Base-by-base conservation (phyloP, 169 alveolate genomes). In the Plasmodium falciparum region DNA sequence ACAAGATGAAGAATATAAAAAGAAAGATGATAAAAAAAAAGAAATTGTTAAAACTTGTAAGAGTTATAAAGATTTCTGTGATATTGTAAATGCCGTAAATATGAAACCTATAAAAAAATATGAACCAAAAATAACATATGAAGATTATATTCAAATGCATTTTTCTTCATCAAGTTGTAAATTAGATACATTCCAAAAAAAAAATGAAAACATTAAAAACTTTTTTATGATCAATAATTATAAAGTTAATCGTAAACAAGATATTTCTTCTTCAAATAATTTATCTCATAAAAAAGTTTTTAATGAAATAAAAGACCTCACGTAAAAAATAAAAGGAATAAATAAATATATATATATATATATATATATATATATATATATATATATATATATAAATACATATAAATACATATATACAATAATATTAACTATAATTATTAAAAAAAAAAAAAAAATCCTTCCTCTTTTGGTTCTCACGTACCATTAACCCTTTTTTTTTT, bases 41-140 rank as follows among this genome's bases (percentile, higher is more conserved):
- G 91, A 83, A 56, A 83, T 83, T 3, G 91, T 83, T 4, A 83
- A 83, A 50, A 39, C 76, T 8, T 83, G 91, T 26, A 83, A 83
- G 15, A 83, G 91, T 33, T 83, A 83, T 63, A 83, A 83, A 83
- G 91, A 83, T 12, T 83, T 83, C 22, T 83, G 91, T 73, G 50
- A 83, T 63, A 83, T 83, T 24, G 91, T 83, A 13, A 59, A 69
- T 20, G 54, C 59, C 17, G 74, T 83, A 20, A 83, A 70, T 83
- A 83, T 83, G 91, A 83, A 83, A 70, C 91, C 91, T 5, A 29
- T 83, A 56, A 83, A 45, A 73, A 83, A 62, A 83, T 83, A 83
- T 29, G 91, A 83, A 73, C 50, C 56, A 63, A 83, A 71, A 50
- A 65, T 83, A n/a, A 52, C 83, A 8, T 83, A 83, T 70, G 91